Evolutionary conservation across 352 stramenopile species (phyloP).

Genomic region (Phytophthora chlamydospora): DNA sequence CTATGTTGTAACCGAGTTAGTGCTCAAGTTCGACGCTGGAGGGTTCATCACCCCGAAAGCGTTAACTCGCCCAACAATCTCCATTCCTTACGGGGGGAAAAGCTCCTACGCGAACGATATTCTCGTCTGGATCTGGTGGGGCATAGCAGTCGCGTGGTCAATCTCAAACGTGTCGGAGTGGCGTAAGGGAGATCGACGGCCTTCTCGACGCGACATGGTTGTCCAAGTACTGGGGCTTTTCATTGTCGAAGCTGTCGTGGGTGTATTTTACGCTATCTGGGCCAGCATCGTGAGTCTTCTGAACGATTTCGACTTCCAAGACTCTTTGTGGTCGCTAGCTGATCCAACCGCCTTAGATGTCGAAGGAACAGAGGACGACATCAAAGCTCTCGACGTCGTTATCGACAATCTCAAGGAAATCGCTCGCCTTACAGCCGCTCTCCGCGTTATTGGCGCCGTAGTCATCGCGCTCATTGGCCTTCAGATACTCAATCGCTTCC

Average conservation of each 20-base stretch:
- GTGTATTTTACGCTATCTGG: constrained; percentile 54
- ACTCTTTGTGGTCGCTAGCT: constrained; percentile 26
- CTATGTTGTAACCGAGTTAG: constrained; percentile 41
- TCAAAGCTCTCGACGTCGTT: constrained; percentile 35
- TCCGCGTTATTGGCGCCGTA: constrained; percentile 41
- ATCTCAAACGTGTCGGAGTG: constrained; percentile 10
- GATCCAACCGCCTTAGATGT: constrained; percentile 11
- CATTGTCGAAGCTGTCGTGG: constrained; percentile 16
- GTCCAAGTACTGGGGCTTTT: constrained; percentile 11
- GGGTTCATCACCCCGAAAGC: constrained; percentile 35
- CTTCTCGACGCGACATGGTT: constrained; percentile 12
- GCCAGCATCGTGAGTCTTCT: constrained; percentile 40
- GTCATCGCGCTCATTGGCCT: constrained; percentile 42
- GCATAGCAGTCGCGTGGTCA: constrained; percentile 8
- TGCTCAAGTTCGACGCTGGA: constrained; percentile 37
- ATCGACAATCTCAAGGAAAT: constrained; percentile 44
- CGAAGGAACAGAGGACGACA: constrained; percentile 16
- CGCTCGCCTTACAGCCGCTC: constrained; percentile 31
- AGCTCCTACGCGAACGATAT: constrained; percentile 18
- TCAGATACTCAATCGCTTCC: constrained; percentile 54
- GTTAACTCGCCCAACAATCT: constrained; percentile 25
- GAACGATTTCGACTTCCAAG: constrained; percentile 37
- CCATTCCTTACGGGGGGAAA: constrained; percentile 30
- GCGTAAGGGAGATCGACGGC: constrained; percentile 12
- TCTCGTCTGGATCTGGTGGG: constrained; percentile 27